phyloP scores from a whole-genome alignment of 345 rosid genomes.

The Ceriops zippeliana region DNA sequence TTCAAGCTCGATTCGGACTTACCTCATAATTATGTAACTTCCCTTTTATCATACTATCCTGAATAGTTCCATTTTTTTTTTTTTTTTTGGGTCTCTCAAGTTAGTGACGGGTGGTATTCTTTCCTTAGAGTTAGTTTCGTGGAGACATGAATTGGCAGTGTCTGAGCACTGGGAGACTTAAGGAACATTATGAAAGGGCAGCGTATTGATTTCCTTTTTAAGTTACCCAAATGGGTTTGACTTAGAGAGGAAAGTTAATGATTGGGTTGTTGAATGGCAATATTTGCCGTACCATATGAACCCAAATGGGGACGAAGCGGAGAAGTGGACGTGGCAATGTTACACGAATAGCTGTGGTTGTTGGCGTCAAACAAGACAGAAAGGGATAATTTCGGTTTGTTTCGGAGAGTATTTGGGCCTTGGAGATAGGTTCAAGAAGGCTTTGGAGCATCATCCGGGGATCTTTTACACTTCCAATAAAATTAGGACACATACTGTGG shows the following conservation, averaged over 20 bases:
- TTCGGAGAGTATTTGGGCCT: conserved; percentile 69
- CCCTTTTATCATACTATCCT: conserved; percentile 61
- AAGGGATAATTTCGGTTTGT: conserved; percentile 46
- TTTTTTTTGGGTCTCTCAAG: conserved; percentile 5
- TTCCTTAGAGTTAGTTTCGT: conserved; percentile 48
- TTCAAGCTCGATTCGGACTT: conserved; percentile 75
- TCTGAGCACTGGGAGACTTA: conserved; percentile 34
- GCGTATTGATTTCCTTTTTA: conserved; percentile 55
- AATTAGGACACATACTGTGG: conserved; percentile 74
- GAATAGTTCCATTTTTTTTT: conserved; percentile 49
- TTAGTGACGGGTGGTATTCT: conserved; percentile 33
- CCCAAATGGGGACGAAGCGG: conserved; percentile 53
- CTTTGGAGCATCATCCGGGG: conserved; percentile 70
- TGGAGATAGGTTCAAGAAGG: conserved; percentile 57
- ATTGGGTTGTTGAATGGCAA: conserved; percentile 83
- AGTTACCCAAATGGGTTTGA: conserved; percentile 71
- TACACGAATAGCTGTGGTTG: conserved; percentile 68
- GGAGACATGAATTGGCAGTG: conserved; percentile 47
- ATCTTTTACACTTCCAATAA: conserved; percentile 77
- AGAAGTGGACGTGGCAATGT: conserved; percentile 80
- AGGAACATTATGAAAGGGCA: conserved; percentile 30
- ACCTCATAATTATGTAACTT: conserved; percentile 55
- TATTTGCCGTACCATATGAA: conserved; percentile 66
- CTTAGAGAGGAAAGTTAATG: conserved; percentile 49
- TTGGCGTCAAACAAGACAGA: conserved; percentile 75